Evolutionary conservation across 805 yeast species (phyloP).

Genomic region (Saccharomycopsis malanga): DNA sequence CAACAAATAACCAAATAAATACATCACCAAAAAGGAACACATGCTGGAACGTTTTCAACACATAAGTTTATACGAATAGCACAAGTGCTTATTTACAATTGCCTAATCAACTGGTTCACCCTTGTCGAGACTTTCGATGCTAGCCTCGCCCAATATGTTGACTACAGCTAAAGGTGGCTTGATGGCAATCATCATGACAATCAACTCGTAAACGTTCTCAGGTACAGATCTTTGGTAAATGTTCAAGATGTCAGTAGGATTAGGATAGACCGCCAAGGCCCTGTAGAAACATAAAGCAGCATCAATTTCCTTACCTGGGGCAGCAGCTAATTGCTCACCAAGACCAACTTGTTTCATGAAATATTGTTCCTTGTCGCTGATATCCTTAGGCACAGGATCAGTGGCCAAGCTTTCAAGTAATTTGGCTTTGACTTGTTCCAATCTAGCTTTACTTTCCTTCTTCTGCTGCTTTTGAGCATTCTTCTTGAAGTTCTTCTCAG

Average conservation of each 20-base stretch:
- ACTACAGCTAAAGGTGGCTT: conserved; percentile 79
- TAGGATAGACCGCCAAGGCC: conserved; percentile 88
- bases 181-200: conserved; percentile 84
- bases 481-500: conserved; percentile 54
- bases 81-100: too few species aligned
- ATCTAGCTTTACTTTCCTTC: conserved; percentile 51
- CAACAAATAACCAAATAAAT: too few species aligned
- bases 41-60: too few species aligned
- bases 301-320: conserved; percentile 62
- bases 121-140: conserved; percentile 17
- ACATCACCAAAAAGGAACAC: too few species aligned
- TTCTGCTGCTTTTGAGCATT: conserved; percentile 46
- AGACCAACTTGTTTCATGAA: conserved; percentile 77
- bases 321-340: conserved; percentile 74
- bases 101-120: conserved; percentile 19
- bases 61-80: too few species aligned
- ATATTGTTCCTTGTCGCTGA: conserved; percentile 62
- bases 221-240: conserved; percentile 88
- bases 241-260: conserved; percentile 85
- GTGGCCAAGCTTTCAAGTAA: conserved; percentile 56
- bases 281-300: conserved; percentile 90
- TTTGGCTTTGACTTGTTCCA: conserved; percentile 53
- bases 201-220: conserved; percentile 70
- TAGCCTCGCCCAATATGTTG: conserved; percentile 49
- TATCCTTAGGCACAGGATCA: conserved; percentile 70